phyloP scores from a whole-genome alignment of 140 eudicot genomes.

The Senecio squalidus region DNA sequence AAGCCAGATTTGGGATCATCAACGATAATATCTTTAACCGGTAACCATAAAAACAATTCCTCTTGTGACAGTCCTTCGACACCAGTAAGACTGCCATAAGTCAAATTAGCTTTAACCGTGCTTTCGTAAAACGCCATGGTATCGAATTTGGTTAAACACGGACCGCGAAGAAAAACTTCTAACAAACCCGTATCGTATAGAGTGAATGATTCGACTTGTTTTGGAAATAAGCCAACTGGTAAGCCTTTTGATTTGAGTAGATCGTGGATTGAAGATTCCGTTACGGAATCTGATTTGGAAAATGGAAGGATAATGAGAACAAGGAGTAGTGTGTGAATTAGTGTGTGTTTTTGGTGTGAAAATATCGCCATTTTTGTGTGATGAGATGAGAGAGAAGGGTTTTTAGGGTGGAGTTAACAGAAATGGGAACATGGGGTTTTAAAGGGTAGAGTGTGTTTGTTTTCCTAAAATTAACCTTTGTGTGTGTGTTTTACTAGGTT shows the following conservation, averaged over 20 bases:
- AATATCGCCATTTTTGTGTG: conserved; percentile 29
- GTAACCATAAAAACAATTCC: conserved; percentile 74
- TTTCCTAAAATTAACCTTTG: too few relatives aligned
- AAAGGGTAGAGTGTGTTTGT: too few relatives aligned
- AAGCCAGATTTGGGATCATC: conserved; percentile 73
- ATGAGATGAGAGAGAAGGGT: conserved; percentile 7
- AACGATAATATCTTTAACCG: conserved; percentile 69
- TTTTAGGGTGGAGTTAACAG: too few relatives aligned
- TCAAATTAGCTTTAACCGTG: conserved; percentile 63
- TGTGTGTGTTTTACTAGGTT: too few relatives aligned
- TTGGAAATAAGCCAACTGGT: conserved; percentile 70
- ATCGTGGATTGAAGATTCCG: conserved; percentile 53
- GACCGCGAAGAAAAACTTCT: conserved; percentile 49
- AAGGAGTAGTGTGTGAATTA: conserved; percentile 17
- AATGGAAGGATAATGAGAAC: neutral
- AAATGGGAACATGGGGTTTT: too few relatives aligned
- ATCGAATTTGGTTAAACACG: conserved; percentile 70
- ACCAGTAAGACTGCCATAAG: conserved; percentile 58
- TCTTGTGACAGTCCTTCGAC: conserved; percentile 69
- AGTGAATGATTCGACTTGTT: conserved; percentile 53
- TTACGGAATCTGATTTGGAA: conserved; percentile 13
- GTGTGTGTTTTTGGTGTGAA: conserved; percentile 20
- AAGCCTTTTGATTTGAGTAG: conserved; percentile 59
- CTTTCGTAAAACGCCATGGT: conserved; percentile 74
- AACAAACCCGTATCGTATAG: conserved; percentile 50